These are phyloP conservation scores for Rhododendron mucronatum DNA, from an alignment of 148 eudicot genomes.

Conservation along the genomic window DNA sequence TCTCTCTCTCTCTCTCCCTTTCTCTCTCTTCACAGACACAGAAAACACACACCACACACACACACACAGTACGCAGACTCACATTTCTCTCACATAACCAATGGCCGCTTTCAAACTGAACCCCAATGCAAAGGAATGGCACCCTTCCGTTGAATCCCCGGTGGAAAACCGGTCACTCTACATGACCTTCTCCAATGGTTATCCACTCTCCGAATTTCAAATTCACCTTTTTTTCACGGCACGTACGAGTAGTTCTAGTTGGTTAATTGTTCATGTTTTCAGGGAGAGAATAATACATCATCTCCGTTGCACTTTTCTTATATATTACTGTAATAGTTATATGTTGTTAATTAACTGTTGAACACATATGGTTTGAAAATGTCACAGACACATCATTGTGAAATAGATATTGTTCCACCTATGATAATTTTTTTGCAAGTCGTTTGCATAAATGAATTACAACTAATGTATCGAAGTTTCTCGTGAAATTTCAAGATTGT, in stretches of 20 bases:
- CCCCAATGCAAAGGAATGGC: constrained; percentile 17
- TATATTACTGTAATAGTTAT: too few relatives aligned
- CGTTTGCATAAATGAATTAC: too few relatives aligned
- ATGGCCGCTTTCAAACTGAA: not conserved
- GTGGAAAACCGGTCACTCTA: constrained; percentile 2
- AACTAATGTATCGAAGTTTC: too few relatives aligned
- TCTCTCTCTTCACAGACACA: not conserved
- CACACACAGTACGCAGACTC: not conserved
- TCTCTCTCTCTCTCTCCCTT: not conserved
- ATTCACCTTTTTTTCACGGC: not conserved
- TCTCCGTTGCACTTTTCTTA: not conserved
- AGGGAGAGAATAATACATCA: not conserved
- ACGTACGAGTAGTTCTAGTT: not conserved
- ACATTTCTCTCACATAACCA: not conserved
- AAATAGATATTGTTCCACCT: not conserved
- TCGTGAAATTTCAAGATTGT: not conserved
- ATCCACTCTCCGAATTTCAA: not conserved
- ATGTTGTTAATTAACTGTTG: not conserved
- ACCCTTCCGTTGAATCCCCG: not conserved
- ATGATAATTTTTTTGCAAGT: too few relatives aligned
- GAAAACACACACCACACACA: not conserved
- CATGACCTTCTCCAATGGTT: constrained; percentile 14
- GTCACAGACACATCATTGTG: not conserved
- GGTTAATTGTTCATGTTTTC: not conserved
- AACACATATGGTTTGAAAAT: not conserved